phyloP scores from a whole-genome alignment of 2,329 filamentous ascomycete species.

The Penicillium fuscoglaucum region DNA sequence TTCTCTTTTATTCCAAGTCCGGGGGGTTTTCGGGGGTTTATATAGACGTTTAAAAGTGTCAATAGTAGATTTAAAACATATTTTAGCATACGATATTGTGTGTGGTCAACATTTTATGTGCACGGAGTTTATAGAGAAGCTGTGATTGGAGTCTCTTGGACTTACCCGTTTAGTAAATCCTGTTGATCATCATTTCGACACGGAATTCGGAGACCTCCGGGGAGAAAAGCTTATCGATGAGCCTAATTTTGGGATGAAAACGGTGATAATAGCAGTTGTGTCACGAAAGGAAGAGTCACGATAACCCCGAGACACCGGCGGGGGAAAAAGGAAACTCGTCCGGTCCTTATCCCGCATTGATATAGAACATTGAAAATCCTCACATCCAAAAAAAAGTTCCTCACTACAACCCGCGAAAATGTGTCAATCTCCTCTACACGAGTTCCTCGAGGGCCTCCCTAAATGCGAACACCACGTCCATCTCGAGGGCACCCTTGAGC shows the following conservation, averaged over 20 bases:
- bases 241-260: not conserved
- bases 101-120: not conserved
- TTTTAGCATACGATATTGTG: not conserved
- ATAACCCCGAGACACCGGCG: slow-evolving; percentile 1
- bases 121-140: not conserved
- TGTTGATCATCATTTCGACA: not conserved
- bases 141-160: slow-evolving; percentile 3
- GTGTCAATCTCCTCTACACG: slow-evolving; percentile 58
- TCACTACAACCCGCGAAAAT: slow-evolving; percentile 44
- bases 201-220: slow-evolving; percentile 17
- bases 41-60: slow-evolving; percentile 6
- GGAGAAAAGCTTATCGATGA: slow-evolving; percentile 7
- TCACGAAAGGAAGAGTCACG: not conserved
- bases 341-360: not conserved
- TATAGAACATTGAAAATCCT: not conserved
- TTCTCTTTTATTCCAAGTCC: not conserved
- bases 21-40: not conserved
- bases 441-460: slow-evolving; percentile 65
- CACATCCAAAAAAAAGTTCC: not conserved
- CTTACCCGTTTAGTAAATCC: not conserved
- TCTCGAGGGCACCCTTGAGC: slow-evolving; percentile 72
- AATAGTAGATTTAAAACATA: slow-evolving; percentile 5
- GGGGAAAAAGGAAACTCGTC: slow-evolving; percentile 8
- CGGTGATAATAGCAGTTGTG: not conserved
- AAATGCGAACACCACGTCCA: slow-evolving; percentile 84